A percentile compares a stretch with the other conserved stretches of the same genome.
phyloP scores from a whole-genome alignment of 1,284 basidiomycete genomes.

The Leucoagaricus sp. region DNA sequence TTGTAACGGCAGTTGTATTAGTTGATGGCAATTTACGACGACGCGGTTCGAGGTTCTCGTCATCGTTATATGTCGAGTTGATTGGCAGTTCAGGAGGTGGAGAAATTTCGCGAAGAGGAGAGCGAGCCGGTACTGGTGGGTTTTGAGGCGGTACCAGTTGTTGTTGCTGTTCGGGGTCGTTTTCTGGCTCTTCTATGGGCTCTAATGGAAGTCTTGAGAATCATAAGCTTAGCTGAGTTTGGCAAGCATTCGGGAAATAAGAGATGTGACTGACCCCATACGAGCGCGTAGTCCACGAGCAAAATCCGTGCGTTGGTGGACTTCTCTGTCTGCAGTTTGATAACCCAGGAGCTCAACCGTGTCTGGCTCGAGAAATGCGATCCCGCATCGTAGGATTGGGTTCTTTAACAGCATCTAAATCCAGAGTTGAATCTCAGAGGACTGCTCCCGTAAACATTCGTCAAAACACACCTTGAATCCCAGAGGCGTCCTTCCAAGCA shows the following conservation, averaged over 20 bases:
- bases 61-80: slow-evolving; percentile 38
- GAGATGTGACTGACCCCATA: slow-evolving; percentile 52
- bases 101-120: slow-evolving; percentile 46
- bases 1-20: slow-evolving; percentile 11
- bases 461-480: slow-evolving; percentile 64
- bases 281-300: slow-evolving; percentile 53
- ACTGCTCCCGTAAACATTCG: too few relatives aligned
- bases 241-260: neutral
- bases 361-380: slow-evolving; percentile 67
- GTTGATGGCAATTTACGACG: slow-evolving; percentile 31
- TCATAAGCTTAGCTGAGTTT: neutral
- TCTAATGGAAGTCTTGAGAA: slow-evolving; percentile 26
- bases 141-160: slow-evolving; percentile 14
- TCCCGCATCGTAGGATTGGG: slow-evolving; percentile 60
- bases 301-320: slow-evolving; percentile 53
- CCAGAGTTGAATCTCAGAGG: neutral
- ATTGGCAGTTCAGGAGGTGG: slow-evolving; percentile 35
- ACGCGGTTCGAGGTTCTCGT: slow-evolving; percentile 44
- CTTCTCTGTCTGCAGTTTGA: slow-evolving; percentile 59
- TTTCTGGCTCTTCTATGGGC: slow-evolving; percentile 17
- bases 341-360: slow-evolving; percentile 61
- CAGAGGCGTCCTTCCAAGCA: slow-evolving; percentile 65
- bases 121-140: slow-evolving; percentile 24
- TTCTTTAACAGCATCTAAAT: slow-evolving; percentile 66
- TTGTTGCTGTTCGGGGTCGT: slow-evolving; percentile 17